phyloP scores from a whole-genome alignment of 164 flowering plant genomes.

The Vitis amurensis region DNA sequence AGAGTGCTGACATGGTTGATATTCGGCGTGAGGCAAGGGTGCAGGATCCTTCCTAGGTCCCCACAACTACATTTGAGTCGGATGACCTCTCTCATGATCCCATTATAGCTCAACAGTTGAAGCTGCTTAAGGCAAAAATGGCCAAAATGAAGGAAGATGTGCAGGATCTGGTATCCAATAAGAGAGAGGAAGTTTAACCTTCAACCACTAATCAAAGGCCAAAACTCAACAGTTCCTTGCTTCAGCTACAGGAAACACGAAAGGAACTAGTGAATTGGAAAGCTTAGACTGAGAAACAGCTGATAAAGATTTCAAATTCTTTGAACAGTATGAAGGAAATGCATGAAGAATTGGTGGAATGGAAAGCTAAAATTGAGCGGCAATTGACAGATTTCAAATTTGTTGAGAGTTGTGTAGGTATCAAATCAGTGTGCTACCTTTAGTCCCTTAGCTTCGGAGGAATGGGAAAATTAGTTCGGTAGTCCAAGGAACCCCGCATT shows the following conservation, averaged over 20 bases:
- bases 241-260: conserved; percentile 14
- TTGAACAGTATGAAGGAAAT: conserved; percentile 31
- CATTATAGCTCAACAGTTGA: conserved; percentile 20
- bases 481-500: conserved; percentile 1
- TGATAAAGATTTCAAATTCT: conserved; percentile 29
- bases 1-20: conserved; percentile 40
- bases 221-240: neutral
- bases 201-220: too few relatives aligned
- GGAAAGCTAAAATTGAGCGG: conserved; percentile 34
- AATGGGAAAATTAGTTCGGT: conserved; percentile 34
- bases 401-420: conserved; percentile 21
- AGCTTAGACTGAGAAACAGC: conserved; percentile 22
- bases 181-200: conserved; percentile 17
- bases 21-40: conserved; percentile 34
- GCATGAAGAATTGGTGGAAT: conserved; percentile 19
- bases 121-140: conserved; percentile 35
- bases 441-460: conserved; percentile 25
- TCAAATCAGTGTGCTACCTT: conserved; percentile 17
- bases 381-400: conserved; percentile 28
- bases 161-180: conserved; percentile 20
- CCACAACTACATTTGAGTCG: conserved; percentile 27
- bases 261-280: conserved; percentile 26
- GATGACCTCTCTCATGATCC: conserved; percentile 19
- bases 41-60: conserved; percentile 35
- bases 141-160: conserved; percentile 36